phyloP scores from a whole-genome alignment of 176 grass and related monocot genomes.

The Metroxylon sagu region DNA sequence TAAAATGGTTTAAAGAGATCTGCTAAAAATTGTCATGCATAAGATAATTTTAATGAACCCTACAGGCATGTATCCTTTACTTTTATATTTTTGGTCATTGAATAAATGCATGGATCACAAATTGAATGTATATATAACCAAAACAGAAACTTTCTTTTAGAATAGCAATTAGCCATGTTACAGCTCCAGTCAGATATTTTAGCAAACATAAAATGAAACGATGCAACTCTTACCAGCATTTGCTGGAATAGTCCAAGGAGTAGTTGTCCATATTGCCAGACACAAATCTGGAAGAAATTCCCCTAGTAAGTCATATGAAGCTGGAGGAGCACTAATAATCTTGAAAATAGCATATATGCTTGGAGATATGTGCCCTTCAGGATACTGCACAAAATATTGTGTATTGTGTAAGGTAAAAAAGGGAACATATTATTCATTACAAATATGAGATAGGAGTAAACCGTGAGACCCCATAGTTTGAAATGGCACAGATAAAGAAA shows the following conservation, averaged over 20 bases:
- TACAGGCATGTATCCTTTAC: too few relatives aligned
- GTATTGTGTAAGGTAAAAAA: not conserved
- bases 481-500: too few relatives aligned
- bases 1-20: too few relatives aligned
- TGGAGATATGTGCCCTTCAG: slow-evolving; percentile 78
- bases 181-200: too few relatives aligned
- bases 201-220: not conserved
- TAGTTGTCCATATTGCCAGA: slow-evolving; percentile 93
- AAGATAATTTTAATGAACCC: too few relatives aligned
- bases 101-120: too few relatives aligned
- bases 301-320: slow-evolving; percentile 46
- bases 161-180: too few relatives aligned
- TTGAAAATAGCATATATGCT: slow-evolving; percentile 96
- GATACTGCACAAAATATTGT: slow-evolving; percentile 50
- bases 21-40: too few relatives aligned
- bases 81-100: too few relatives aligned
- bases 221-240: slow-evolving; percentile 76
- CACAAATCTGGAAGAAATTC: slow-evolving; percentile 73
- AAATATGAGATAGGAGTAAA: slow-evolving; percentile 2
- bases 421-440: slow-evolving; percentile 5
- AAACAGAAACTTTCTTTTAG: too few relatives aligned
- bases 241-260: slow-evolving; percentile 96
- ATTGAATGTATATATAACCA: too few relatives aligned
- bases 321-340: slow-evolving; percentile 33
- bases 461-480: too few relatives aligned